These are phyloP conservation scores for Ustilago curta DNA, from an alignment of 1,284 basidiomycete species.

Conservation along the genomic window DNA sequence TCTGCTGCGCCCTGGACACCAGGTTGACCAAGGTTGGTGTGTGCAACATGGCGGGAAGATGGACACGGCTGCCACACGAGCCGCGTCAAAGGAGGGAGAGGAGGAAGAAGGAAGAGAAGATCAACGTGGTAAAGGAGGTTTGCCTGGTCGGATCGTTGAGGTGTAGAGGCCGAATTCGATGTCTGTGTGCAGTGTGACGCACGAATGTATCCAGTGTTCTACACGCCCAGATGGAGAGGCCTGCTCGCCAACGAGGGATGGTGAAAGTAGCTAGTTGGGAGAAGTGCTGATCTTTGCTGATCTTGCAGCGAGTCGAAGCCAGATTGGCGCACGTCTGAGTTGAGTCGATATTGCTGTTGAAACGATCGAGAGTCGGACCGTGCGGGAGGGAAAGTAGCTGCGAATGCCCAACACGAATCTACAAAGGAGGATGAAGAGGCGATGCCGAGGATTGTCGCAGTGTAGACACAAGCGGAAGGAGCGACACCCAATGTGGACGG, in stretches of 20 bases:
- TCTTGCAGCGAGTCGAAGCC: not conserved
- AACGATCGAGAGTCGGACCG: not conserved
- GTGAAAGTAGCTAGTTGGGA: not conserved
- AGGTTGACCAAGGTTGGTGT: slow-evolving; percentile 3
- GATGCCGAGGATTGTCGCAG: not conserved
- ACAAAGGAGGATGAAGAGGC: not conserved
- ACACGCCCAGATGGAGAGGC: slow-evolving; percentile 4
- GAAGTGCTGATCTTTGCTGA: not conserved
- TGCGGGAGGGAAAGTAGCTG: not conserved
- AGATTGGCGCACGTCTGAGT: not conserved
- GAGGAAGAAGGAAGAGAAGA: no score
- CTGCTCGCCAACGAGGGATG: slow-evolving; percentile 4
- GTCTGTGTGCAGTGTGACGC: no score
- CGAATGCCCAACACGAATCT: not conserved
- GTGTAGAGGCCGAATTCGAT: no score
- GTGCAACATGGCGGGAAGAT: slow-evolving; percentile 18
- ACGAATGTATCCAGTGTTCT: no score
- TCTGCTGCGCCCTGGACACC: slow-evolving; percentile 17
- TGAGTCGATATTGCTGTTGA: not conserved
- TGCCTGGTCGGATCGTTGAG: not conserved
- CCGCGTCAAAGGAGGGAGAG: not conserved
- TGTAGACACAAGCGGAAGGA: no score
- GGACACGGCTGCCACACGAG: slow-evolving; percentile 13
- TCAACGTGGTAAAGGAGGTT: no score
- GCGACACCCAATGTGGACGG: no score